These are phyloP conservation scores for Adansonia gregorii DNA, from an alignment of 441 rosid genomes.

Conservation along the genomic window DNA sequence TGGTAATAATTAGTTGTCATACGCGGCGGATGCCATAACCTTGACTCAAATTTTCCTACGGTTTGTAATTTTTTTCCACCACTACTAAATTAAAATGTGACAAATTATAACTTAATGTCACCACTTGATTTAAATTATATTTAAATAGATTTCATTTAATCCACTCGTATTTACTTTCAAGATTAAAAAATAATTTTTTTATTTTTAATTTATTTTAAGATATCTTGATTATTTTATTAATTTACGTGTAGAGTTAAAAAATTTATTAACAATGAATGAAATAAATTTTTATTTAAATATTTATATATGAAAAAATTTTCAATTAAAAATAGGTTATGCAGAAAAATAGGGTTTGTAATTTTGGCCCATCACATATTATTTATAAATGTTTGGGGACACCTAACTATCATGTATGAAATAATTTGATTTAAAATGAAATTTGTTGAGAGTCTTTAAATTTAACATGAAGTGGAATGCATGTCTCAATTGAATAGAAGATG, in stretches of 20 bases:
- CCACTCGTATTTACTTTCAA: too few species aligned
- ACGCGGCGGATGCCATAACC: not conserved
- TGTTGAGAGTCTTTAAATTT: not conserved
- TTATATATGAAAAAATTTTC: too few species aligned
- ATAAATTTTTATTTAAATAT: too few species aligned
- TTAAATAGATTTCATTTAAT: not conserved
- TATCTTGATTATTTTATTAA: too few species aligned
- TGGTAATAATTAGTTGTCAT: conserved; percentile 21
- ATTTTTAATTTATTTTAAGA: too few species aligned
- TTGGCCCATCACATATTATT: not conserved
- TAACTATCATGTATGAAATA: not conserved
- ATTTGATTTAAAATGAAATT: not conserved
- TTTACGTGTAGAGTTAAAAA: too few species aligned
- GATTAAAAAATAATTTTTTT: too few species aligned
- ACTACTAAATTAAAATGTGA: not conserved
- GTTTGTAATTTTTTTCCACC: not conserved
- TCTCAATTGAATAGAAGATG: not conserved
- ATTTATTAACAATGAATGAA: too few species aligned
- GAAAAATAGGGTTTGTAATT: not conserved
- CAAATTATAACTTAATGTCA: not conserved
- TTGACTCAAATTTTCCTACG: not conserved
- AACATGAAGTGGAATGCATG: conserved; percentile 14
- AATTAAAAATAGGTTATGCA: too few species aligned
- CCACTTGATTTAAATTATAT: not conserved
- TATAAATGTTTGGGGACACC: not conserved